phyloP scores from a whole-genome alignment of 495 filamentous ascomycete species.

The Penicillium fimorum region DNA sequence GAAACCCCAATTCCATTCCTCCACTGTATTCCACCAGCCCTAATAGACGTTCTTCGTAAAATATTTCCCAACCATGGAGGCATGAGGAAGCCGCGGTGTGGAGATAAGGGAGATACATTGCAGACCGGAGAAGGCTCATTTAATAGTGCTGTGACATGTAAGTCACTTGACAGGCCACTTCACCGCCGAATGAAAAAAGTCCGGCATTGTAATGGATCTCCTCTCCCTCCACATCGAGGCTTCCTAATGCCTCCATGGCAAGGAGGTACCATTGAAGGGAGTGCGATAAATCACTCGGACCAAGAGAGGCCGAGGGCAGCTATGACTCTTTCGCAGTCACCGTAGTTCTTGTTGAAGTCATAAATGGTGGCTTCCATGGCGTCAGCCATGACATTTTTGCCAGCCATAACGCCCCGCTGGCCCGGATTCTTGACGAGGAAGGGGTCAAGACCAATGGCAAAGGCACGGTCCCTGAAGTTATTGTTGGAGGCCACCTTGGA shows the following conservation, averaged over 20 bases:
- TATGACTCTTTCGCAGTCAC: not conserved
- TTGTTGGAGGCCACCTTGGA: conserved; percentile 4
- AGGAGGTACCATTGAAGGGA: conserved; percentile 3
- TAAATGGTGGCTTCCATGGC: conserved; percentile 5
- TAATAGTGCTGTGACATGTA: not conserved
- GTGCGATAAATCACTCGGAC: not conserved
- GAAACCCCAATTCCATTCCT: not conserved
- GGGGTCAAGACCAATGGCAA: conserved; percentile 2
- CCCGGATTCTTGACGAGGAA: conserved; percentile 3
- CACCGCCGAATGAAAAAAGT: conserved; percentile 6
- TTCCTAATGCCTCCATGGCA: not conserved
- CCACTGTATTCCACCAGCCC: too few relatives aligned
- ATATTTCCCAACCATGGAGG: not conserved
- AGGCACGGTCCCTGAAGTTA: not conserved
- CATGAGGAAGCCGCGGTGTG: not conserved
- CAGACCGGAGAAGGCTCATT: conserved; percentile 6
- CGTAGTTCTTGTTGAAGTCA: not conserved
- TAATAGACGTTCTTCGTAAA: not conserved
- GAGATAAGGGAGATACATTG: not conserved
- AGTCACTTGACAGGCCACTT: conserved; percentile 5
- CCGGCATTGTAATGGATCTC: not conserved
- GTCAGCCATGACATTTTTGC: not conserved
- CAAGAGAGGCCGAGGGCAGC: conserved; percentile 3
- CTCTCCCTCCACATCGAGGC: not conserved
- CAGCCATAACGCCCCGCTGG: not conserved